Evolutionary conservation across 164 flowering plant genomes (phyloP).

Genomic region (Cinnamomum chago): DNA sequence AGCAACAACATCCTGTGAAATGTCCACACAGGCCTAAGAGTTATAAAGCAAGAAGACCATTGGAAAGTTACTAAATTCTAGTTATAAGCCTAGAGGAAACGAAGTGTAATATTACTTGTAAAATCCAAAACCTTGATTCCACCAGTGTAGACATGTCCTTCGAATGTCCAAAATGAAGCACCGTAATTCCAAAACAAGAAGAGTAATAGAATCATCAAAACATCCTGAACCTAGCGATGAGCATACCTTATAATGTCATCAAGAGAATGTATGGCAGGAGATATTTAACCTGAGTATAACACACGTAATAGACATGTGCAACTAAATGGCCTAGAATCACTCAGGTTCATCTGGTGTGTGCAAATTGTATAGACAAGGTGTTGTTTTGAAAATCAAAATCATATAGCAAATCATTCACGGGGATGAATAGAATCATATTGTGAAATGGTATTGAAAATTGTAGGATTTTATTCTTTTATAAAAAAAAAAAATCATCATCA

Average conservation of each 20-base stretch:
- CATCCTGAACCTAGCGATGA: background rate
- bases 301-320: background rate
- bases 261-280: background rate
- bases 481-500: too few relatives aligned
- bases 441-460: too few relatives aligned
- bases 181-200: background rate
- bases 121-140: background rate
- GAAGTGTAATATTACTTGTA: background rate
- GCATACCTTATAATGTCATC: background rate
- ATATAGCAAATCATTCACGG: too few relatives aligned
- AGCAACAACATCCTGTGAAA: constrained; percentile 8
- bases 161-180: background rate
- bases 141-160: background rate
- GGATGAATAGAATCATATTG: too few relatives aligned
- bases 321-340: too few relatives aligned
- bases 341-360: too few relatives aligned
- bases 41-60: too few relatives aligned
- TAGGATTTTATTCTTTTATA: too few relatives aligned
- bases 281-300: background rate
- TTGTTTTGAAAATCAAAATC: too few relatives aligned
- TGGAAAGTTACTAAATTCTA: background rate
- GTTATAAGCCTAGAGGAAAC: background rate
- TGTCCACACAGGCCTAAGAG: background rate
- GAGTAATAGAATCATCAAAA: background rate
- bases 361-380: too few relatives aligned